phyloP scores from a whole-genome alignment of 331 rosid genomes.

The Prunus yedoensis region DNA sequence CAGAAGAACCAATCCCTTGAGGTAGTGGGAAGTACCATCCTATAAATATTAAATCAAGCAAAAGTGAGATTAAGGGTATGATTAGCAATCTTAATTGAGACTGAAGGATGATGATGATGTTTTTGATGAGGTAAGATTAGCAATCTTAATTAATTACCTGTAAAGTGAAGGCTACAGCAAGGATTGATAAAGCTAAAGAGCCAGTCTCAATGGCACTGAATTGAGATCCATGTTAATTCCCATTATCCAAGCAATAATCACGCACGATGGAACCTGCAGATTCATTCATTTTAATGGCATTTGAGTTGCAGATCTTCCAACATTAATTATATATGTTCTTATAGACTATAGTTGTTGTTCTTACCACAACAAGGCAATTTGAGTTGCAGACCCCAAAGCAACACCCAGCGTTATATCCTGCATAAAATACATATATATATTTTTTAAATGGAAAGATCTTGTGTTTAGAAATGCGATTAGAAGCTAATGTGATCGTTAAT shows the following conservation, averaged over 20 bases:
- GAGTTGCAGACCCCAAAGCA: constrained; percentile 92
- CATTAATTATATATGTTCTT: too few relatives aligned
- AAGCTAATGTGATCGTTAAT: not conserved
- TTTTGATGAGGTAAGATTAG: too few relatives aligned
- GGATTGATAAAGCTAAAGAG: constrained; percentile 69
- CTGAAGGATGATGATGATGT: too few relatives aligned
- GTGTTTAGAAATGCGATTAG: not conserved
- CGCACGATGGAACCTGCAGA: constrained; percentile 80
- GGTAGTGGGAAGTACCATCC: constrained; percentile 95
- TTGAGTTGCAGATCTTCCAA: too few relatives aligned
- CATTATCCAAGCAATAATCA: constrained; percentile 73
- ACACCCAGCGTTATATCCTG: constrained; percentile 90
- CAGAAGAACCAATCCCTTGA: constrained; percentile 82
- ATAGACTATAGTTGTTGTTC: not conserved
- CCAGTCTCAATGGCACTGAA: constrained; percentile 77
- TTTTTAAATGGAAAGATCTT: not conserved
- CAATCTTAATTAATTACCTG: constrained; percentile 44
- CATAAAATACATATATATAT: not conserved
- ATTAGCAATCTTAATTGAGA: not conserved
- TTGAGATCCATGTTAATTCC: constrained; percentile 75
- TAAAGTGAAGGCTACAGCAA: constrained; percentile 61
- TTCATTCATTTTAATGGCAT: not conserved
- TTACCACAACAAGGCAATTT: constrained; percentile 80
- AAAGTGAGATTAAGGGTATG: not conserved
- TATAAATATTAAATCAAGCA: constrained; percentile 18